Base-by-base conservation (phyloP, 768 basidiomycete species). In the Filobasidium wieringae region DNA sequence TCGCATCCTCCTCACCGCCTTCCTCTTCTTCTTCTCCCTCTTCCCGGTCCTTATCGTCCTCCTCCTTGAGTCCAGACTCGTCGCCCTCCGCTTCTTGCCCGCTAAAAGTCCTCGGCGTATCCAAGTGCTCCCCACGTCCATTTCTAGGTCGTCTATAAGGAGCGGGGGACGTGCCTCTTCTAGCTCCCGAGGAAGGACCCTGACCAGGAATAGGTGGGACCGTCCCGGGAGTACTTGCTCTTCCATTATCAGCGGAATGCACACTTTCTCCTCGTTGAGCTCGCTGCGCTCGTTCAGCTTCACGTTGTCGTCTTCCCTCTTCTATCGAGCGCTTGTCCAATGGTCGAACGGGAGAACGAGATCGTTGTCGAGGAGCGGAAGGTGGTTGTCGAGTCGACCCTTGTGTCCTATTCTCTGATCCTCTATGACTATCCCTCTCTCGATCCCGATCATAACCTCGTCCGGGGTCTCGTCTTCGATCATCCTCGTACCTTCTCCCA, bases 1-100 rank as follows among this genome's bases (percentile, higher is more conserved):
- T 88, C 54, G 81, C 84, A 47, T 81, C 80, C 24, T 87, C 86
- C 37, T 86, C 86, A 14, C 81, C 83, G 57, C 78, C 78, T n/a
- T 79, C 80, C 29, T 69, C 72, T 53, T 74, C 60, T 58, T 68
- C 57, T 54, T 67, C 69, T 33, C 66, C 59, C 17, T 58, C 59
- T 29, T 62, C 57, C n/a, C n/a, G n/a, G n/a, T n/a, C n/a, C n/a
- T n/a, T n/a, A 31, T 55, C 72, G 11, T 64, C 66, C 40, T 61
- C 56, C n/a, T 50, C 50, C 47, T 75, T 77, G 17, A 59, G 61
- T 17, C 78, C 78, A 40, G 30, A 45, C 30, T 47, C 49, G 6
- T 55, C 34, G 15, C 32, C n/a, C 29, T 40, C 47, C 32, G 19
- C 22, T 2, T 22, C 53, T 24, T 39, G 17, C 4, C 11, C 8